Evolutionary conservation across 2,329 filamentous ascomycete genomes (phyloP), one percentile per base, ranked within the genome.

Genomic region (Trichophyton simii): DNA sequence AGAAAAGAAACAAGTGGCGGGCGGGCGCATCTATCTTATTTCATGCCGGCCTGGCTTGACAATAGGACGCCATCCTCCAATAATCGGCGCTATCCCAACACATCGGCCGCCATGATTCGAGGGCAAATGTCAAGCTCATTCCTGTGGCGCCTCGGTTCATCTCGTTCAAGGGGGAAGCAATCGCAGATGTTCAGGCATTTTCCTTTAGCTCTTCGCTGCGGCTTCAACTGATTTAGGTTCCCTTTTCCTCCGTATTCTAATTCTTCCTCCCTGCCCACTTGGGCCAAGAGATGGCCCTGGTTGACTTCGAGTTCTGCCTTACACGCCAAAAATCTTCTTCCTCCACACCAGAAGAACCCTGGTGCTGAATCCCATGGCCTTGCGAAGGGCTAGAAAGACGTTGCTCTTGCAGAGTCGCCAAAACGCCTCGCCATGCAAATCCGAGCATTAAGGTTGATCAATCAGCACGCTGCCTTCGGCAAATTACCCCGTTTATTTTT

Each of bases 221-320:
- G 28, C 52, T 55, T 36, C 34, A 54, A 54, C 22, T 3, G 28
- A n/a, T 55, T 55, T 55, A 55, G 52, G 28, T 55, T 55, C 52
- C 31, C 52, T 55, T 36, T 28, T 36, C 28, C 52, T 55, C 52
- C 52, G 52, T 55, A 36, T 55, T 44, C 41, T 18, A n/a, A 44
- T 44, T 44, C 41, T 44, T 55, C 11, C 13, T 25, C 50, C 52
- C 20, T 28, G 28, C 2, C 8, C 28, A 36, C 52, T 55, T n/a
- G 28, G 20, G 52, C 52, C 52, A 55, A 55, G 52, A 25, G 52
- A 55, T 18, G 28, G 28, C 31, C 52, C 52, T 36, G 15, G 52
- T 55, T 55, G 52, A 34, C 31, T 55, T 55, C 52, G 15, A 55
- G 52, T 55, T 55, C 52, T 55, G 52, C 52, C 52, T 55, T 55